Conservation (phyloP, 1,284 basidiomycete genomes). For the Pyrrhoderma noxium region DNA sequence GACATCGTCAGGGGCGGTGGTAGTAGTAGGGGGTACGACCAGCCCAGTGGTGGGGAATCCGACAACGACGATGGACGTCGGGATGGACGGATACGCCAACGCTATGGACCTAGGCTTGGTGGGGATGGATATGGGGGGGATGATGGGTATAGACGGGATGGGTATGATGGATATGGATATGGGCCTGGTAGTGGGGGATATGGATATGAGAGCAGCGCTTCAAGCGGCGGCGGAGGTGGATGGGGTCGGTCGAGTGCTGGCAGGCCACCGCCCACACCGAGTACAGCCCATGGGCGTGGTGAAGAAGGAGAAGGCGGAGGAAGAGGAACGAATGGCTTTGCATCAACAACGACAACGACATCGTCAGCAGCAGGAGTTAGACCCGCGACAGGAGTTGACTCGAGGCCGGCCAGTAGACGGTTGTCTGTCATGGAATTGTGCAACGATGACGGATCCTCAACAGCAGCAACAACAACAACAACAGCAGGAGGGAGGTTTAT, state of each 20-base stretch:
- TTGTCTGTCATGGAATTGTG: slow-evolving; percentile 81
- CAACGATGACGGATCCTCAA: slow-evolving; percentile 35
- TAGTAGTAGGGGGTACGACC: slow-evolving; percentile 44
- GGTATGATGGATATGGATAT: background rate
- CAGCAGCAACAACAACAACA: background rate
- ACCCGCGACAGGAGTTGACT: slow-evolving; percentile 44
- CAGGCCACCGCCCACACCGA: slow-evolving; percentile 22
- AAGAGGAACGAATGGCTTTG: slow-evolving; percentile 14
- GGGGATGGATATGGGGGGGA: slow-evolving; percentile 29
- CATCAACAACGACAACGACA: background rate
- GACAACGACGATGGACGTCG: slow-evolving; percentile 25
- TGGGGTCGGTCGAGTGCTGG: background rate
- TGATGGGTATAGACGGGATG: slow-evolving; percentile 43
- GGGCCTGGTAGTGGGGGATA: background rate
- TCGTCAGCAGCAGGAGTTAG: slow-evolving; percentile 35
- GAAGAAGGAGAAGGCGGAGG: slow-evolving; percentile 20
- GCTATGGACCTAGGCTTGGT: slow-evolving; percentile 9
- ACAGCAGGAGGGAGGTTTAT: slow-evolving; percentile 22
- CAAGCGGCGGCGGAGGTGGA: background rate
- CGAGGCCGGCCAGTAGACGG: slow-evolving; percentile 65
- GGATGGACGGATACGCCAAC: background rate
- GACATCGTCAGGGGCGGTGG: slow-evolving; percentile 32
- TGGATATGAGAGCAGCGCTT: background rate
- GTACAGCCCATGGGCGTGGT: slow-evolving; percentile 24
- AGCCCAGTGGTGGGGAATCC: slow-evolving; percentile 31